Percentiles rank a stretch among this genome's conserved stretches.
phyloP scores from a whole-genome alignment of 1,284 basidiomycete species.

The Apiotrichum akiyoshidainum region DNA sequence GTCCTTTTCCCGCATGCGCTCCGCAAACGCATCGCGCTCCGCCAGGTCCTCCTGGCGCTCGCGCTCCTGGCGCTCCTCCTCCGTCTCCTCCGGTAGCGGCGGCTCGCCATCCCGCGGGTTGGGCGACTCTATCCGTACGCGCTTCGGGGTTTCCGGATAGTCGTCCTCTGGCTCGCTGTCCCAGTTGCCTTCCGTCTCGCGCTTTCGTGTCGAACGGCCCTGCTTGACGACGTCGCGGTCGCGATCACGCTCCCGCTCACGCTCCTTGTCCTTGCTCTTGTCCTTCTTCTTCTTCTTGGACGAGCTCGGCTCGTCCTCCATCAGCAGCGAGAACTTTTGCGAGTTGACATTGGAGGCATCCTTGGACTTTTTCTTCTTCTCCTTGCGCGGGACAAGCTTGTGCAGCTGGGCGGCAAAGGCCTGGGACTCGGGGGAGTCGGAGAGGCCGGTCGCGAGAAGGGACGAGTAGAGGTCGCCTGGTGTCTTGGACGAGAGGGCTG shows the following conservation, averaged over 20 bases:
- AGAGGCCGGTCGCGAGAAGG: constrained; percentile 73
- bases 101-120: constrained; percentile 31
- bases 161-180: constrained; percentile 57
- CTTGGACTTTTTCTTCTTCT: constrained; percentile 60
- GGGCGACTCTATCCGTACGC: constrained; percentile 42
- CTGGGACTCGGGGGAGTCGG: constrained; percentile 72
- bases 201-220: constrained; percentile 64
- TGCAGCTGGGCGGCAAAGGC: constrained; percentile 75
- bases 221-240: constrained; percentile 53
- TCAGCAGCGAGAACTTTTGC: constrained; percentile 69
- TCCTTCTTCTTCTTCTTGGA: constrained; percentile 48
- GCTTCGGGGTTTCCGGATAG: constrained; percentile 60
- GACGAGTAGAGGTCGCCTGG: constrained; percentile 71
- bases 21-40: constrained; percentile 90
- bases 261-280: constrained; percentile 51
- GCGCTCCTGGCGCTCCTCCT: constrained; percentile 66
- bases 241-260: constrained; percentile 39
- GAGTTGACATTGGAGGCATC: constrained; percentile 60
- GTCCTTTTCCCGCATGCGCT: constrained; percentile 79
- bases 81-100: constrained; percentile 55
- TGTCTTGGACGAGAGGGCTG: constrained; percentile 77
- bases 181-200: constrained; percentile 60
- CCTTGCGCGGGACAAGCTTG: constrained; percentile 67
- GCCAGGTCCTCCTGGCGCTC: constrained; percentile 73
- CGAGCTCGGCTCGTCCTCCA: constrained; percentile 64